A percentile compares a stretch with the other conserved stretches of the same genome.
Conservation (phyloP, 2,329 filamentous ascomycete genomes). For the Fusarium sambucinum region DNA sequence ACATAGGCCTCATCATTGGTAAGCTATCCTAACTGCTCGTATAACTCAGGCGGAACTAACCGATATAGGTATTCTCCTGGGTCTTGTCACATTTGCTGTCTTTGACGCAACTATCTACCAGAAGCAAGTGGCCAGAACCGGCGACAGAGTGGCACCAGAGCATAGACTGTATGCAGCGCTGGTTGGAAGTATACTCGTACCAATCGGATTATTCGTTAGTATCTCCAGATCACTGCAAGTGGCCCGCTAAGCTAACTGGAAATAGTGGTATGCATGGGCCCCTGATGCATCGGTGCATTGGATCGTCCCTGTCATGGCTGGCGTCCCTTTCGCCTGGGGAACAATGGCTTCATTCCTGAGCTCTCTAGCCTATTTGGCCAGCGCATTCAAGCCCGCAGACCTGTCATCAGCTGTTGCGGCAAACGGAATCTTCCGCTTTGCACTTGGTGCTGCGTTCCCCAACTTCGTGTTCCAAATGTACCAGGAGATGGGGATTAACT, state of each 20-base stretch:
- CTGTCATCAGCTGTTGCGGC: slow-evolving; percentile 3
- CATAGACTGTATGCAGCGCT: slow-evolving; percentile 11
- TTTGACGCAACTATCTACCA: slow-evolving; percentile 14
- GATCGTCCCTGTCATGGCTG: slow-evolving; percentile 19
- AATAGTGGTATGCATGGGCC: slow-evolving; percentile 28
- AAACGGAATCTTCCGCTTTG: slow-evolving; percentile 9
- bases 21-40: background rate
- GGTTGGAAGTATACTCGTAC: slow-evolving; percentile 14
- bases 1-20: slow-evolving; percentile 21
- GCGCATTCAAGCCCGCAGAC: background rate
- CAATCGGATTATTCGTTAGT: slow-evolving; percentile 14
- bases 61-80: background rate
- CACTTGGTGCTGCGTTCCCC: slow-evolving; percentile 7
- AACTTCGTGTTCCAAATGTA: slow-evolving; percentile 6
- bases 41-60: background rate
- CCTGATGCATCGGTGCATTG: slow-evolving; percentile 11
- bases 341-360: slow-evolving; percentile 12
- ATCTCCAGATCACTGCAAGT: background rate
- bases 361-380: slow-evolving; percentile 2
- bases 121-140: slow-evolving; percentile 16
- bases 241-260: background rate
- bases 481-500: background rate
- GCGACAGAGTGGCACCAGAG: slow-evolving; percentile 11
- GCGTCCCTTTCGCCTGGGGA: slow-evolving; percentile 17
- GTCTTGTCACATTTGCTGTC: slow-evolving; percentile 9